These are phyloP conservation scores for Pichia sp. DNA, from an alignment of 1,139 yeast species.

Conservation along the genomic window DNA sequence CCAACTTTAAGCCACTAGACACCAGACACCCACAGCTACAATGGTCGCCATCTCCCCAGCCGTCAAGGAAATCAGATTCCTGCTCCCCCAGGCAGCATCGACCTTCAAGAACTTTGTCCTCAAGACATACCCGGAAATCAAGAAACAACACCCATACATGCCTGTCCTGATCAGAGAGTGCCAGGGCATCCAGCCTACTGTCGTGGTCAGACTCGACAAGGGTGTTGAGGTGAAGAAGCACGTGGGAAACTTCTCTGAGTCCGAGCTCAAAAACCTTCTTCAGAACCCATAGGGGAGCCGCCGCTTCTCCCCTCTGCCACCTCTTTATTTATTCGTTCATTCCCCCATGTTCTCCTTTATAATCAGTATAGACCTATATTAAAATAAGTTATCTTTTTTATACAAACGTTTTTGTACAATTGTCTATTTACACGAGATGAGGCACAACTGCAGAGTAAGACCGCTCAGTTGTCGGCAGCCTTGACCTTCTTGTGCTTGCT, in stretches of 20 bases:
- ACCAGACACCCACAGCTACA: not conserved
- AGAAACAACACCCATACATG: slow-evolving; percentile 49
- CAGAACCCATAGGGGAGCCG: slow-evolving; percentile 17
- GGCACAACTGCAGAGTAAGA: too few species aligned
- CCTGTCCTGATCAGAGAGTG: slow-evolving; percentile 78
- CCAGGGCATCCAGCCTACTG: slow-evolving; percentile 63
- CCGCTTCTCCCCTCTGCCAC: too few species aligned
- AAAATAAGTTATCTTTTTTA: not conserved
- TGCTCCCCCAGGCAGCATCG: slow-evolving; percentile 69
- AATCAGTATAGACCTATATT: not conserved
- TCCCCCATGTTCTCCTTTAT: not conserved
- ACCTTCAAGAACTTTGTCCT: slow-evolving; percentile 51
- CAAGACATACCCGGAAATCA: slow-evolving; percentile 57
- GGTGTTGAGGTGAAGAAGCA: slow-evolving; percentile 33
- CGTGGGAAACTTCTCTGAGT: slow-evolving; percentile 26
- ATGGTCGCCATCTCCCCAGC: slow-evolving; percentile 33
- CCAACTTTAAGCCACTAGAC: not conserved
- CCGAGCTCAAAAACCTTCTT: slow-evolving; percentile 26
- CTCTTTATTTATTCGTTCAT: not conserved
- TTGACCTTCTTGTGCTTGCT: slow-evolving; percentile 24
- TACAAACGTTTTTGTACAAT: not conserved
- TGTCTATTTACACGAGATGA: slow-evolving; percentile 1
- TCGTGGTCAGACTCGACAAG: slow-evolving; percentile 59
- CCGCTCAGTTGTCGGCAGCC: not conserved
- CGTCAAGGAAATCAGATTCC: slow-evolving; percentile 73